A percentile compares a stretch with the other conserved stretches of the same genome.
Evolutionary conservation across 495 filamentous ascomycete species (phyloP).

Genomic region (Aspergillus indologenus): DNA sequence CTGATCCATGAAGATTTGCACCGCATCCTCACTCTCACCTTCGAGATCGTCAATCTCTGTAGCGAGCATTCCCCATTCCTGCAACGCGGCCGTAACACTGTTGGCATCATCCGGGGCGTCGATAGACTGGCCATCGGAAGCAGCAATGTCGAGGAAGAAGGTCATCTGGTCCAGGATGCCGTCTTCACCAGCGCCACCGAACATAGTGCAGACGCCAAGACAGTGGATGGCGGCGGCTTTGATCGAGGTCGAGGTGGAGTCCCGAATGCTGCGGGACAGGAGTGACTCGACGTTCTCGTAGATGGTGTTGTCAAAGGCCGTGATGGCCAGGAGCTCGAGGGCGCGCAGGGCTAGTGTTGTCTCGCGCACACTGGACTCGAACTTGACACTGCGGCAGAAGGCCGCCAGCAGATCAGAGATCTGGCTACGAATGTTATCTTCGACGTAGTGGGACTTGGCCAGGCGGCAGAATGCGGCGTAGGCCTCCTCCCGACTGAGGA

Average conservation of each 20-base stretch:
- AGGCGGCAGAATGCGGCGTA: constrained; percentile 68
- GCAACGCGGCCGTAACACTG: constrained; percentile 79
- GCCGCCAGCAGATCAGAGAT: constrained; percentile 65
- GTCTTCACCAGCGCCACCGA: constrained; percentile 70
- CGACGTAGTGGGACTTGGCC: constrained; percentile 68
- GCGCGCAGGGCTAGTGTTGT: constrained; percentile 68
- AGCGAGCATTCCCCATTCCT: constrained; percentile 85
- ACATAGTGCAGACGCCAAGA: constrained; percentile 69
- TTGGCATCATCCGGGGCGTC: constrained; percentile 68
- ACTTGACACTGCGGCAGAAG: constrained; percentile 69
- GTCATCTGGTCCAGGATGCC: constrained; percentile 76
- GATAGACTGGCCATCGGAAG: constrained; percentile 75
- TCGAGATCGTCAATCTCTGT: constrained; percentile 81
- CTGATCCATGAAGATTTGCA: constrained; percentile 89
- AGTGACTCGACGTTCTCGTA: constrained; percentile 61
- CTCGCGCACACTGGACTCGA: constrained; percentile 70
- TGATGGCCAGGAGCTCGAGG: constrained; percentile 72
- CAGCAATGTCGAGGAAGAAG: constrained; percentile 79
- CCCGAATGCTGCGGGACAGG: constrained; percentile 68
- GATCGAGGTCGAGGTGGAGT: constrained; percentile 59
- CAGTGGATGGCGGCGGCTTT: constrained; percentile 77
- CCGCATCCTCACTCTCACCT: constrained; percentile 65
- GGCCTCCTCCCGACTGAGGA: constrained; percentile 73
- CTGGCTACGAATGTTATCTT: constrained; percentile 60
- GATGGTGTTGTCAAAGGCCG: constrained; percentile 64